phyloP scores from a whole-genome alignment of 352 stramenopile genomes.

The Pythium angustatum region DNA sequence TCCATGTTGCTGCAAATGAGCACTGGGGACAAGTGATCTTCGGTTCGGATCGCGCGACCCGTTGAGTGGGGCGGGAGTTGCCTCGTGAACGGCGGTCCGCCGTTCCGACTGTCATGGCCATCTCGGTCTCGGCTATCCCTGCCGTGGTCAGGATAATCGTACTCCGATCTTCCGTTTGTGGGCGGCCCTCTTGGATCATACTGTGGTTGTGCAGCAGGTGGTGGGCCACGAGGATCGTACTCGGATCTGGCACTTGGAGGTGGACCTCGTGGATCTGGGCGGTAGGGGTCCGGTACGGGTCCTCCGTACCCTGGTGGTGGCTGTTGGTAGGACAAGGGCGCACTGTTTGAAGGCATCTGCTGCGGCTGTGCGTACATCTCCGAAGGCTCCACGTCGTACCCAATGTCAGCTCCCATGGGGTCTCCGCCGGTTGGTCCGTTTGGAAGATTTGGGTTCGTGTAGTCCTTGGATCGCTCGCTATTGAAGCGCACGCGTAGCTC shows the following conservation, averaged over 20 bases:
- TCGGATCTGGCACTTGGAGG: not conserved
- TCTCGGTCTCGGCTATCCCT: conserved; percentile 13
- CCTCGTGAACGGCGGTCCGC: not conserved
- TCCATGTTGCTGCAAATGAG: conserved; percentile 88
- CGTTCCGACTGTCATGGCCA: not conserved
- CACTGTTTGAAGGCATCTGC: not conserved
- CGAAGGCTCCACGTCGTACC: conserved; percentile 19
- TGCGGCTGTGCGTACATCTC: conserved; percentile 24
- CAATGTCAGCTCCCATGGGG: not conserved
- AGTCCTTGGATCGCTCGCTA: conserved; percentile 72
- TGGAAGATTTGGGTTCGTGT: conserved; percentile 74
- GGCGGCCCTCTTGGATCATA: conserved; percentile 14
- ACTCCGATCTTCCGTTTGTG: conserved; percentile 1
- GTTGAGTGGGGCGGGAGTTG: conserved; percentile 62
- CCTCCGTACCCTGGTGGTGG: conserved; percentile 13
- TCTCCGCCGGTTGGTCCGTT: conserved; percentile 28
- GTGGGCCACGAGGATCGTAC: conserved; percentile 15
- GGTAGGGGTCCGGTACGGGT: conserved; percentile 3
- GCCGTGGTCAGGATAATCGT: conserved; percentile 21
- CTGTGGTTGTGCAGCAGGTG: not conserved
- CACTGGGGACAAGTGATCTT: conserved; percentile 58
- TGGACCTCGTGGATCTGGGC: conserved; percentile 13
- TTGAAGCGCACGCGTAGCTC: conserved; percentile 80
- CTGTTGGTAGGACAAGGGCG: conserved; percentile 18
- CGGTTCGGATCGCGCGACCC: conserved; percentile 51